Evolutionary conservation across 768 basidiomycete species (phyloP), one percentile per base, ranked within the genome.

Genomic region (Macrolepiota fuliginosa): DNA sequence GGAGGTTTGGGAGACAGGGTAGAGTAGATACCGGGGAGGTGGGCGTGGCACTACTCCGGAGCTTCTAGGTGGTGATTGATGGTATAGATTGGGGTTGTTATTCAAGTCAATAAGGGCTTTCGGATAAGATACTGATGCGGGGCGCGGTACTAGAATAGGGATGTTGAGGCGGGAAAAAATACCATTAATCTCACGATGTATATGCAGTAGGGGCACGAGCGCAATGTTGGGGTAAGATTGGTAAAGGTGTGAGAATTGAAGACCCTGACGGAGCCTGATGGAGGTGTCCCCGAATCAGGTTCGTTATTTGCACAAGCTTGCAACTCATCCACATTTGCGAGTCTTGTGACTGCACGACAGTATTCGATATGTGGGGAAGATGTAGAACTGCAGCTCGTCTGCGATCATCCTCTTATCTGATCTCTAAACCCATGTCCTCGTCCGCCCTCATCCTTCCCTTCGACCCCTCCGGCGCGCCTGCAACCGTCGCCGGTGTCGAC

Each of bases 361-460:
- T 13, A 40, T 17, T 1, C 11, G 36, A 29, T 27, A 72, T 72
- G 72, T 66, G 67, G 63, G 53, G 66, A 64, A 66, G 69, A 68
- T 66, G 66, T 42, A 55, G 59, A 42, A 63, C 68, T 64, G 70
- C 64, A 62, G 60, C 61, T 59, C 64, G 65, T 64, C 62, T 63
- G 58, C 68, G 67, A 66, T 68, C 66, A 60, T 68, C 57, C 58
- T 50, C 22, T 54, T 63, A 42, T 64, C 62, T 25, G 46, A 66
- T 65, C 72, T 61, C 45, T 37, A 59, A 70, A 37, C 74, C 73
- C 39, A 86, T 87, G 80, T 79, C 87, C 32, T 76, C 81, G 25
- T 77, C 79, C 25, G 84, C 87, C 15, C 83, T 79, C 71, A 66
- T 90, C 72, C 69, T 88, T 47, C 87, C 85, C 4, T 73, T 84